Conservation (phyloP, 179 eudicot genomes). For the Gypsophila paniculata region DNA sequence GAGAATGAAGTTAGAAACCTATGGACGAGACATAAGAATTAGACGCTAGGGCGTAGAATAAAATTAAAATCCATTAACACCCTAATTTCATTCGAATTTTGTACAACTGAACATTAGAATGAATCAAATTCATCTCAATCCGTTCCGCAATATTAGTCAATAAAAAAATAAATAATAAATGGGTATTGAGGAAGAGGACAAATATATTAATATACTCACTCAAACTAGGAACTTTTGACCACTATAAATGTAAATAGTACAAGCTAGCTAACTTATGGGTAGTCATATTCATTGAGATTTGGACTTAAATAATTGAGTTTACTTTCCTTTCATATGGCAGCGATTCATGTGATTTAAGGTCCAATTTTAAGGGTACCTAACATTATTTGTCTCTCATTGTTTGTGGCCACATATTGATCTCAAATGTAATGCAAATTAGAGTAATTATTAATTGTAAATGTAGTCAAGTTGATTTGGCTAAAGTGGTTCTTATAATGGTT, state of each 20-base stretch:
- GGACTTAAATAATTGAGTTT: background rate
- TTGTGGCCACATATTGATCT: background rate
- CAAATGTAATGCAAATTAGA: background rate
- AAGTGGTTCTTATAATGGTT: background rate
- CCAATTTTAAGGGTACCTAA: background rate
- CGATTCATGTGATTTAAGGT: background rate
- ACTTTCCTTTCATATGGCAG: background rate
- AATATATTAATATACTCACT: no score
- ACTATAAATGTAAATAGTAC: background rate
- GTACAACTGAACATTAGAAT: no score
- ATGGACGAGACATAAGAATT: no score
- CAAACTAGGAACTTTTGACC: background rate
- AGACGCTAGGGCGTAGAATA: no score
- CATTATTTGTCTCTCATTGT: conserved; percentile 2
- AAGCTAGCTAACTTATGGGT: background rate
- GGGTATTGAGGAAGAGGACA: background rate
- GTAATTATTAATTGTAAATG: background rate
- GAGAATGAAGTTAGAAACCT: no score
- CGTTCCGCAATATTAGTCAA: no score
- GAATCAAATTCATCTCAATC: no score
- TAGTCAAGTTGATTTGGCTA: background rate
- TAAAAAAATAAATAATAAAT: no score
- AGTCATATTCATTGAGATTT: conserved; percentile 2
- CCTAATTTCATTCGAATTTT: no score
- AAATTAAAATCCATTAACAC: no score